Evolutionary conservation across 2,329 filamentous ascomycete species (phyloP), one percentile per base, ranked within the genome.

Genomic region (Clonostachys rhizophaga): DNA sequence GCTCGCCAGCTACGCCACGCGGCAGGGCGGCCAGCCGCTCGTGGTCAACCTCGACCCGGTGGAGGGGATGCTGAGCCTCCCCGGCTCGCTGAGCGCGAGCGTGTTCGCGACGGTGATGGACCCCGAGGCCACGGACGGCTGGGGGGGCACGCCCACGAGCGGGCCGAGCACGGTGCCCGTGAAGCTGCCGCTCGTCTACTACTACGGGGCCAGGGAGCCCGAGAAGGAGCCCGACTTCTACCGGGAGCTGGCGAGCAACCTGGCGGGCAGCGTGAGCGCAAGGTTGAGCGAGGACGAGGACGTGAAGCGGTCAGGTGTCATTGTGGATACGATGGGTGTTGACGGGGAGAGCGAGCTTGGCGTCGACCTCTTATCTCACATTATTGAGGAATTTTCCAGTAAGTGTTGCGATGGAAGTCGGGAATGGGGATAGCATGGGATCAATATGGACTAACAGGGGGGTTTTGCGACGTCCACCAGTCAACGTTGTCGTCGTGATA

Each of bases 131-230:
- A 88, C 92, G 58, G 86, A 90, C 51, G 89, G 88, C 17, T 96
- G 91, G 84, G 94, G 94, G 10, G 89, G 81, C 54, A 91, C 89
- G 56, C 91, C 92, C 0, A 95, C 91, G 57, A 95, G 88, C 54
- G 94, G 92, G 0, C 91, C 94, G 1, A 94, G 87, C 55, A 81
- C 84, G 1, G 84, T 95, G 16, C 91, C 92, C 0, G 89, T 96
- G 45, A 97, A 96, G 72, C 75, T 96, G 56, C 94, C 94, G 6
- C 71, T 99, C 46, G 90, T 92, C 30, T 95, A 96, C 62, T 89
- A 91, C 66, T 95, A 89, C 64, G 92, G 94, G 14, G 74, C 87
- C 52, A 76, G 81, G 45, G 83, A 76, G 51, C 80, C 89, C 1
- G 85, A 90, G 55, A 87, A 90, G 44, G 87, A 90, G 50, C 75